These are phyloP conservation scores for Arctium minus DNA, from an alignment of 129 eudicot species.

Conservation along the genomic window DNA sequence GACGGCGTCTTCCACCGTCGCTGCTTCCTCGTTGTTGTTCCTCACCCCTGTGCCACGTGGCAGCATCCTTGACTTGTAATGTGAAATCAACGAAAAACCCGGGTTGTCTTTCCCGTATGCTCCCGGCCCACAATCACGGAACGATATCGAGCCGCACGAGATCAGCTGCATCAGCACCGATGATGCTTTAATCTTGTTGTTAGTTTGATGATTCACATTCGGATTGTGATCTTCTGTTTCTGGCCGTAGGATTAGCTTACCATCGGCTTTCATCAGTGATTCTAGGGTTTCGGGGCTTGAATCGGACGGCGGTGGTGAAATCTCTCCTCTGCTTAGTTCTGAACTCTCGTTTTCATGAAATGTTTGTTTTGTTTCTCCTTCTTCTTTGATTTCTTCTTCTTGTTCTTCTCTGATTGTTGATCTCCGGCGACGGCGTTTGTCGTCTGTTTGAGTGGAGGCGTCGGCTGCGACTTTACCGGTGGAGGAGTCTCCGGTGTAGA, in stretches of 20 bases:
- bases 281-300: conserved; percentile 95
- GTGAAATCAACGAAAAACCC: conserved; percentile 71
- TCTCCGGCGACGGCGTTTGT: conserved; percentile 55
- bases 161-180: conserved; percentile 82
- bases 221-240: conserved; percentile 10
- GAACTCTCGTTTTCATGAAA: conserved; percentile 27
- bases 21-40: conserved; percentile 32
- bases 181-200: conserved; percentile 40
- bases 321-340: conserved; percentile 52
- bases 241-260: conserved; percentile 34
- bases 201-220: conserved; percentile 21
- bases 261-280: conserved; percentile 76
- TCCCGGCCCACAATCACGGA: conserved; percentile 76
- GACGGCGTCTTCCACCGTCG: conserved; percentile 22
- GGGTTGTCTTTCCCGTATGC: conserved; percentile 49
- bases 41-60: conserved; percentile 70
- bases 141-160: conserved; percentile 86
- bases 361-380: not conserved
- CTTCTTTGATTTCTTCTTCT: conserved; percentile 28
- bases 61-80: conserved; percentile 51
- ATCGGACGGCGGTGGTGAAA: conserved; percentile 97
- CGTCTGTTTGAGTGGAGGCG: conserved; percentile 92
- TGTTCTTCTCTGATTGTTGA: conserved; percentile 24
- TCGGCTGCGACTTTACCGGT: conserved; percentile 50
- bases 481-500: conserved; percentile 54